phyloP scores from a whole-genome alignment of 2,329 filamentous ascomycete species.

The Dactylonectria macrodidyma region DNA sequence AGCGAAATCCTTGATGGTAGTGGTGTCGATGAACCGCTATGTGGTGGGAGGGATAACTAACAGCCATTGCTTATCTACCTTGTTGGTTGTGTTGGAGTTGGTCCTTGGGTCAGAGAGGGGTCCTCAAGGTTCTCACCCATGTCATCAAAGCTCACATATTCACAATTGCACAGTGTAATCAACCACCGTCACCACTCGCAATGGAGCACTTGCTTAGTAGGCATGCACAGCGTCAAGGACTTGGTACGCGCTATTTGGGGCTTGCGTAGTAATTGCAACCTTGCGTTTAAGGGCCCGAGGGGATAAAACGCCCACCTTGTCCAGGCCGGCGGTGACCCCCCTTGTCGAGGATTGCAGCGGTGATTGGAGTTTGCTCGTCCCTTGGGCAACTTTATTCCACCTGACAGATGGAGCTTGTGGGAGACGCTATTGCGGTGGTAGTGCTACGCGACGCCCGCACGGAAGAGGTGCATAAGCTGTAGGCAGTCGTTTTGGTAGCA shows the following conservation, averaged over 20 bases:
- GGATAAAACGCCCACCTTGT: not conserved
- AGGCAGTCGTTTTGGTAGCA: not conserved
- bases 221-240: too few species aligned
- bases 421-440: not conserved
- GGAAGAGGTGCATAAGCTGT: not conserved
- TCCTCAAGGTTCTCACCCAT: not conserved
- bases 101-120: not conserved
- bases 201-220: not conserved
- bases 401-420: conserved; percentile 4
- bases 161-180: not conserved
- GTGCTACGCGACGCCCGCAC: not conserved
- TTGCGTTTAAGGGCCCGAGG: not conserved
- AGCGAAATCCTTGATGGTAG: not conserved
- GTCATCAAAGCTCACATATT: not conserved
- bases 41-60: not conserved
- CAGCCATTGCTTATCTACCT: not conserved
- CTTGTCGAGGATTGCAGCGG: not conserved
- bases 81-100: not conserved
- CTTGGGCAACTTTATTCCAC: conserved; percentile 17
- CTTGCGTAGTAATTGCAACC: not conserved
- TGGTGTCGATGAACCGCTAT: not conserved
- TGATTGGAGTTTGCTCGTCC: conserved; percentile 3
- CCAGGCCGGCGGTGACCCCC: not conserved
- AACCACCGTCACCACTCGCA: not conserved
- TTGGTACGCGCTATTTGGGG: too few species aligned